These are phyloP conservation scores for Alternaria panax DNA, from an alignment of 2,329 filamentous ascomycete species.

Conservation along the genomic window DNA sequence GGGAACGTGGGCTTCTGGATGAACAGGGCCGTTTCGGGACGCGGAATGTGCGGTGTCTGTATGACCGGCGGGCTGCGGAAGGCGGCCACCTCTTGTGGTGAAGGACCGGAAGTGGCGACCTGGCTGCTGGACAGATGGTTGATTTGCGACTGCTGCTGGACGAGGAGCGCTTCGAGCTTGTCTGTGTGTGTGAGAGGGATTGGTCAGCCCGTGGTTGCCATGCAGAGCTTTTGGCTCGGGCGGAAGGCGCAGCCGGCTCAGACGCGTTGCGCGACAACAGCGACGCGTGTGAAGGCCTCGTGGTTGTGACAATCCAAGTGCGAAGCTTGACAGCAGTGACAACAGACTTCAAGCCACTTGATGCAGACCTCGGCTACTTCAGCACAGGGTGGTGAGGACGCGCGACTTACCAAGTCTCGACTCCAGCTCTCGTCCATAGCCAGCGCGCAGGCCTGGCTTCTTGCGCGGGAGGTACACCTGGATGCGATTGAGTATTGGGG, in stretches of 20 bases:
- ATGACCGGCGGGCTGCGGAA: slow-evolving; percentile 48
- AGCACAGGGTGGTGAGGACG: not conserved
- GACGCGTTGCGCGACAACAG: not conserved
- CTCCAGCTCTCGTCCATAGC: slow-evolving; percentile 69
- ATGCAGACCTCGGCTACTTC: slow-evolving; percentile 15
- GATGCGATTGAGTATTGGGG: slow-evolving; percentile 7
- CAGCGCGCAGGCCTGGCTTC: slow-evolving; percentile 69
- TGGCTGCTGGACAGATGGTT: slow-evolving; percentile 51
- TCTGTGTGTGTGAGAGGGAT: slow-evolving; percentile 39
- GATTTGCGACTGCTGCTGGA: slow-evolving; percentile 56
- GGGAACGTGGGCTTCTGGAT: slow-evolving; percentile 55
- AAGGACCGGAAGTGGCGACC: slow-evolving; percentile 31
- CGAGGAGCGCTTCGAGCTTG: slow-evolving; percentile 55
- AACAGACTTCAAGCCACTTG: not conserved
- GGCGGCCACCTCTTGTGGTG: slow-evolving; percentile 42
- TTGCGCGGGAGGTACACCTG: slow-evolving; percentile 71
- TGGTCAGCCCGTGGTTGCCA: slow-evolving; percentile 8
- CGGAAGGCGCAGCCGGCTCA: not conserved
- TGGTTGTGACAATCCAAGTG: not conserved
- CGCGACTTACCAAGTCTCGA: slow-evolving; percentile 60
- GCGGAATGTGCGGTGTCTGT: slow-evolving; percentile 52
- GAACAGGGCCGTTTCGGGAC: slow-evolving; percentile 56
- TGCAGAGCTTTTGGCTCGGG: not conserved
- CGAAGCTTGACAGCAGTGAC: not conserved
- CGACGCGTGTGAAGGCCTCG: not conserved